These are phyloP conservation scores for Panellus pusillus DNA, from an alignment of 768 basidiomycete genomes.

Conservation along the genomic window DNA sequence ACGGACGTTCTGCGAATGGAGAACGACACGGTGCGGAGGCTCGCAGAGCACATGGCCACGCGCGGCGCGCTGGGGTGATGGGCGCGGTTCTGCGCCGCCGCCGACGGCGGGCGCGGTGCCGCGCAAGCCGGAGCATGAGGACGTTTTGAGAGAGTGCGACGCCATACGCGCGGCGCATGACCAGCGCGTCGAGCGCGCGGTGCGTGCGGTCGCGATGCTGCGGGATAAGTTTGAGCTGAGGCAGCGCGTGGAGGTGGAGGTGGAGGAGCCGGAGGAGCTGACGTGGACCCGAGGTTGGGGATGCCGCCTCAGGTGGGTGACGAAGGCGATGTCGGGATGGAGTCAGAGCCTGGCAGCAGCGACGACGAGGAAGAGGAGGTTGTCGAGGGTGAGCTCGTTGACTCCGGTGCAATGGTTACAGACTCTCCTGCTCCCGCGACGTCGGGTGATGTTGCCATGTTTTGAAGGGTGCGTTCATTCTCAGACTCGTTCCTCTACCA, in stretches of 20 bases:
- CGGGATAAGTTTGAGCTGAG: constrained; percentile 83
- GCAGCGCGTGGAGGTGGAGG: constrained; percentile 74
- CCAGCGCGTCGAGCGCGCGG: constrained; percentile 70
- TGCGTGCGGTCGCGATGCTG: constrained; percentile 77
- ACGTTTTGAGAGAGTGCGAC: constrained; percentile 65
- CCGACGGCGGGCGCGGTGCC: constrained; percentile 24
- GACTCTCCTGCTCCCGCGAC: constrained; percentile 10
- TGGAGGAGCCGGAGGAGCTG: constrained; percentile 77
- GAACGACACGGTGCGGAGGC: constrained; percentile 68
- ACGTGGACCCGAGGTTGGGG: constrained; percentile 59
- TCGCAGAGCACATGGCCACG: no score
- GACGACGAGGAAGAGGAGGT: constrained; percentile 41
- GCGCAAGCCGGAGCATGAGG: constrained; percentile 55
- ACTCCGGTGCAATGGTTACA: constrained; percentile 5
- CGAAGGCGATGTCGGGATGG: constrained; percentile 22
- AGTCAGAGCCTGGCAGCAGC: constrained; percentile 35
- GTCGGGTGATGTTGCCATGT: no score
- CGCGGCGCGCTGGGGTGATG: constrained; percentile 55
- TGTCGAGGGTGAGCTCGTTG: constrained; percentile 26
- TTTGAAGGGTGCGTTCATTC: no score
- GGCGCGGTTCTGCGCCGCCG: constrained; percentile 33
- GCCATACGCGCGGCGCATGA: constrained; percentile 73
- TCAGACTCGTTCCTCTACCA: no score
- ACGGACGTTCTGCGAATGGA: constrained; percentile 72
- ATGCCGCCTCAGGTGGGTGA: constrained; percentile 18